Conservation (phyloP, 768 basidiomycete genomes). For the Hygrophorus russula region DNA sequence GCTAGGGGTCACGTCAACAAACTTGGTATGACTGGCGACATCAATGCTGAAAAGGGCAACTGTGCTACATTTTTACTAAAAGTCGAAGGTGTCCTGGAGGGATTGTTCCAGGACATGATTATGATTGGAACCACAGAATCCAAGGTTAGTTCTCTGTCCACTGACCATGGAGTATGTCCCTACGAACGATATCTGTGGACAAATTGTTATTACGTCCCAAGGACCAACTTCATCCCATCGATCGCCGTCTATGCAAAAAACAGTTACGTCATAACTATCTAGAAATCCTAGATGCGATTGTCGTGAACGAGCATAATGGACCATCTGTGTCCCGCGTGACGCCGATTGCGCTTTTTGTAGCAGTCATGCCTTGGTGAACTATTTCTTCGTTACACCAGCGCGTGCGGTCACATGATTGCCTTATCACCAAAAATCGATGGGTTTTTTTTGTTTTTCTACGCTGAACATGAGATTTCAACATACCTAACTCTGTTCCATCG, state of each 20-base stretch:
- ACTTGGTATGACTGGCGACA: constrained; percentile 44
- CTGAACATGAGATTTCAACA: constrained; percentile 18
- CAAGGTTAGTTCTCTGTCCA: constrained; percentile 58
- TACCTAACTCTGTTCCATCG: constrained; percentile 28
- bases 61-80: constrained; percentile 79
- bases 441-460: constrained; percentile 17
- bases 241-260: not conserved
- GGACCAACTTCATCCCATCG: not conserved
- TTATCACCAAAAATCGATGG: constrained; percentile 10
- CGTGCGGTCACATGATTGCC: constrained; percentile 11
- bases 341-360: not conserved
- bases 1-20: constrained; percentile 63
- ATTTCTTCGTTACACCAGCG: not conserved
- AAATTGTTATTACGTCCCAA: not conserved
- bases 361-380: not conserved
- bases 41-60: constrained; percentile 50
- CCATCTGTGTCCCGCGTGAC: not conserved
- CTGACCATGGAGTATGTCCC: constrained; percentile 4
- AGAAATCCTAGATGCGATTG: constrained; percentile 2
- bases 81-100: constrained; percentile 83
- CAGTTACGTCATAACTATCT: constrained; percentile 1
- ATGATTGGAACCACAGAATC: constrained; percentile 53
- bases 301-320: not conserved
- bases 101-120: constrained; percentile 79
- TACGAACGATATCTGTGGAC: constrained; percentile 1